A percentile compares a stretch with the other conserved stretches of the same genome.
Conservation (phyloP, 2,329 filamentous ascomycete species). For the Ilyonectria sp. region DNA sequence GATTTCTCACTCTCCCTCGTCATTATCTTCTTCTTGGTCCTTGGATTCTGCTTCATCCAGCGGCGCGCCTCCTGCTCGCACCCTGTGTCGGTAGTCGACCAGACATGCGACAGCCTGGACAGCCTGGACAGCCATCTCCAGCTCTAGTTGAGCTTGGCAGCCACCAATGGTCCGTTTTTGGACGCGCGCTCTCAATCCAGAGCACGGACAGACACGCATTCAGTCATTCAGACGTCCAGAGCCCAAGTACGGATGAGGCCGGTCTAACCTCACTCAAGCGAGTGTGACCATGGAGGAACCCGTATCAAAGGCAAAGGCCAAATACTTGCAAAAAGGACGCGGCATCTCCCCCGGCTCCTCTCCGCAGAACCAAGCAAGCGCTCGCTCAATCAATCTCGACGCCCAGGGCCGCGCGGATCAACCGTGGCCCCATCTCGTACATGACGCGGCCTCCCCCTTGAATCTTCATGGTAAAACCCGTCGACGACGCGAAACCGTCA, state of each 20-base stretch:
- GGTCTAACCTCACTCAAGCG: slow-evolving; percentile 7
- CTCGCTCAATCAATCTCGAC: slow-evolving; percentile 9
- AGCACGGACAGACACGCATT: neutral
- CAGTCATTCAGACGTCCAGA: neutral
- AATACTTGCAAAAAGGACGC: neutral
- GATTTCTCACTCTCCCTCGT: neutral
- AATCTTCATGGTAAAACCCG: slow-evolving; percentile 13
- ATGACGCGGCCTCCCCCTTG: slow-evolving; percentile 32
- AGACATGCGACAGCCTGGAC: neutral
- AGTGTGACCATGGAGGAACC: slow-evolving; percentile 14
- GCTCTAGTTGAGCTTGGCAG: neutral
- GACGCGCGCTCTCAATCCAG: neutral
- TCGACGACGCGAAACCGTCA: slow-evolving; percentile 16
- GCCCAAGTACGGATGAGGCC: neutral
- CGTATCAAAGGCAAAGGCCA: neutral
- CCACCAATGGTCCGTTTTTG: neutral
- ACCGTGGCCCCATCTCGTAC: slow-evolving; percentile 24
- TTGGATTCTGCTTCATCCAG: neutral
- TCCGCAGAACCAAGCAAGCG: slow-evolving; percentile 10
- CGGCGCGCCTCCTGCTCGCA: neutral
- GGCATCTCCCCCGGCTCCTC: neutral
- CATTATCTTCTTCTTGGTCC: neutral
- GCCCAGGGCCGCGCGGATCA: slow-evolving; percentile 26
- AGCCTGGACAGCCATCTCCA: too few species aligned
- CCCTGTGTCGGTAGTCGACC: neutral